These are phyloP conservation scores for Annulohypoxylon truncatum DNA, from an alignment of 2,329 filamentous ascomycete genomes.

Conservation along the genomic window DNA sequence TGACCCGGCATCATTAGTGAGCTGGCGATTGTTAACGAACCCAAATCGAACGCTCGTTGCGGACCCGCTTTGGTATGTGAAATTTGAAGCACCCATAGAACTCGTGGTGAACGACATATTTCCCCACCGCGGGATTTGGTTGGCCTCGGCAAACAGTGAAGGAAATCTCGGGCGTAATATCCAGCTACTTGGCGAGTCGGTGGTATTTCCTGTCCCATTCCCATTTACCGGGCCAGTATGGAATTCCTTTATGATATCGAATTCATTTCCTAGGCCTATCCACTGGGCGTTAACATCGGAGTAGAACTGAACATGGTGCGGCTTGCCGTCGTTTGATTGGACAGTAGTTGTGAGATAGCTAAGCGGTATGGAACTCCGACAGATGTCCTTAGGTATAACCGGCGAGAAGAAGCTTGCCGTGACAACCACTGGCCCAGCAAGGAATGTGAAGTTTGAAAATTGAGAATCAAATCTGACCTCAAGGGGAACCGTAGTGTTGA, in stretches of 20 bases:
- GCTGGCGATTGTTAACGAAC: slow-evolving; percentile 69
- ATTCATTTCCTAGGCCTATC: slow-evolving; percentile 78
- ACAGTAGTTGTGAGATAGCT: slow-evolving; percentile 79
- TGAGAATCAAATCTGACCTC: slow-evolving; percentile 59
- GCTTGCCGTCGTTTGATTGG: slow-evolving; percentile 60
- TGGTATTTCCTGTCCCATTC: slow-evolving; percentile 49
- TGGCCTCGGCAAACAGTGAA: slow-evolving; percentile 74
- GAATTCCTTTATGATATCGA: slow-evolving; percentile 75
- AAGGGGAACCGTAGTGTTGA: slow-evolving; percentile 53
- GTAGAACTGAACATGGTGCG: slow-evolving; percentile 71
- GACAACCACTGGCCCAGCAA: slow-evolving; percentile 50
- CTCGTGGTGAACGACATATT: slow-evolving; percentile 76
- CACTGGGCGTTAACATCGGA: slow-evolving; percentile 78
- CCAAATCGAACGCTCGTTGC: slow-evolving; percentile 61
- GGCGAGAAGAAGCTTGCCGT: slow-evolving; percentile 73
- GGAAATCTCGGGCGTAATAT: slow-evolving; percentile 75
- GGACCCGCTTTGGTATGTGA: slow-evolving; percentile 43
- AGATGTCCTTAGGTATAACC: slow-evolving; percentile 80
- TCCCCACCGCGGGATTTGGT: slow-evolving; percentile 70
- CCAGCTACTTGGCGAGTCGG: slow-evolving; percentile 72
- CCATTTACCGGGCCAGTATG: slow-evolving; percentile 56
- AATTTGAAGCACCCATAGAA: slow-evolving; percentile 30
- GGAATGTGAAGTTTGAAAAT: slow-evolving; percentile 60
- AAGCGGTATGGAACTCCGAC: slow-evolving; percentile 82
- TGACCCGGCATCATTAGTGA: slow-evolving; percentile 70